These are phyloP conservation scores for Erodium maritimum DNA, from an alignment of 345 rosid genomes.

Conservation along the genomic window DNA sequence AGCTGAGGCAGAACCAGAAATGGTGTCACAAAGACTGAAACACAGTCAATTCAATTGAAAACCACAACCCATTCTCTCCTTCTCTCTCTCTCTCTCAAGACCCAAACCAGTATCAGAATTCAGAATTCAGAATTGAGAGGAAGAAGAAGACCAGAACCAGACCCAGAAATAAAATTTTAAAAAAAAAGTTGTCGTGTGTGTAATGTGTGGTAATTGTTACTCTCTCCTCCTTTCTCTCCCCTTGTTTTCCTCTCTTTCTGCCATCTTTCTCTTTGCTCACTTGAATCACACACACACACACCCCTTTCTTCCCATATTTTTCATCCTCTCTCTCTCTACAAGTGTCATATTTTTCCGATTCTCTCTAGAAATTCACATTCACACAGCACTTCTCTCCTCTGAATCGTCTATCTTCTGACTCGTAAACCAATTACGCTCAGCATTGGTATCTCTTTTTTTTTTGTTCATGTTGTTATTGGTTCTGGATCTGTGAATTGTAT, in stretches of 20 bases:
- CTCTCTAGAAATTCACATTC: not conserved
- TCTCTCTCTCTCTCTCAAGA: no score
- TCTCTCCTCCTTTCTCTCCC: conserved; percentile 17
- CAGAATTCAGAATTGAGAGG: no score
- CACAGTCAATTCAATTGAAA: no score
- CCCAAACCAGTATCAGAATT: no score
- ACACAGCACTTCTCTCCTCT: not conserved
- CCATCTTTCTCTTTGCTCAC: conserved; percentile 12
- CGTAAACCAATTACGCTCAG: conserved; percentile 5
- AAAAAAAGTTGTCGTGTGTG: conserved; percentile 11
- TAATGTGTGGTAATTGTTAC: conserved; percentile 11
- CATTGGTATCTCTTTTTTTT: conserved; percentile 7
- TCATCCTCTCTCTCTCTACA: not conserved
- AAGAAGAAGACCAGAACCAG: no score
- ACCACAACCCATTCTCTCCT: no score
- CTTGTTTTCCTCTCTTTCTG: conserved; percentile 22
- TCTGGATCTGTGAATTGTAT: not conserved
- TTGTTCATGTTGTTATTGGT: not conserved
- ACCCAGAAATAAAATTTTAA: no score
- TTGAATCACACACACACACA: not conserved
- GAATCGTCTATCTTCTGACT: not conserved
- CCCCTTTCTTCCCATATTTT: conserved; percentile 5
- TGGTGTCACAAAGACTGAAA: no score
- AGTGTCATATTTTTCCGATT: conserved; percentile 1
- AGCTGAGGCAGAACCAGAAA: no score